These are phyloP conservation scores for Neurospora sp. DNA, from an alignment of 495 filamentous ascomycete genomes.

Conservation along the genomic window DNA sequence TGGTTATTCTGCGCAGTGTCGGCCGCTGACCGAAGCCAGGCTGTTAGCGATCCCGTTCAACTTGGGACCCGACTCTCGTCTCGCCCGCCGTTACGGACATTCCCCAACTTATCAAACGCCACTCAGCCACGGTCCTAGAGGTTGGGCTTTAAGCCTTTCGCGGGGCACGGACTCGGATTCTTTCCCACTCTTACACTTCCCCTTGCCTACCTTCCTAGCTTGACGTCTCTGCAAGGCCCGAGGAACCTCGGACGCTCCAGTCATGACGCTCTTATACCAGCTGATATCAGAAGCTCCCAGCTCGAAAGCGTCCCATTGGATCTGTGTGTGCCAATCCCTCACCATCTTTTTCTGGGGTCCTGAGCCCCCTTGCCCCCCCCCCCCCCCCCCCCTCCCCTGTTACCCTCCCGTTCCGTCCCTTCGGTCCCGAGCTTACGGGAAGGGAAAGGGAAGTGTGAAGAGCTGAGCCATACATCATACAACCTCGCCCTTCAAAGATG, in stretches of 20 bases:
- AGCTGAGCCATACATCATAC: background rate
- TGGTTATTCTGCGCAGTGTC: background rate
- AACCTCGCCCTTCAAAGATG: background rate
- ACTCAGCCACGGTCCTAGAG: background rate
- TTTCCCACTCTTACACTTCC: background rate
- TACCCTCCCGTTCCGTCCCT: background rate
- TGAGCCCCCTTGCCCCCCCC: background rate
- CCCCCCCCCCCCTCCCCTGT: background rate
- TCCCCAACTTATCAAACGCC: conserved; percentile 10
- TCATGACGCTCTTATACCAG: background rate
- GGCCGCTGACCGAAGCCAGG: background rate
- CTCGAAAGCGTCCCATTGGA: background rate
- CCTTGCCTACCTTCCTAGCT: background rate
- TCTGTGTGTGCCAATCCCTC: background rate
- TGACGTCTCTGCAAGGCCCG: background rate
- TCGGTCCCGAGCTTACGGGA: background rate
- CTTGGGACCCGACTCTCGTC: background rate
- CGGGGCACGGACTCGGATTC: background rate
- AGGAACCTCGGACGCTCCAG: background rate
- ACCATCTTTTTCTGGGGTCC: background rate
- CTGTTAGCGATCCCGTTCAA: background rate
- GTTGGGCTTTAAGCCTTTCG: background rate
- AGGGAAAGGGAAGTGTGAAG: background rate
- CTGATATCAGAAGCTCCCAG: background rate
- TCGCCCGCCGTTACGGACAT: conserved; percentile 13